phyloP scores from a whole-genome alignment of 2,329 filamentous ascomycete species.

The Meredithiella fracta region DNA sequence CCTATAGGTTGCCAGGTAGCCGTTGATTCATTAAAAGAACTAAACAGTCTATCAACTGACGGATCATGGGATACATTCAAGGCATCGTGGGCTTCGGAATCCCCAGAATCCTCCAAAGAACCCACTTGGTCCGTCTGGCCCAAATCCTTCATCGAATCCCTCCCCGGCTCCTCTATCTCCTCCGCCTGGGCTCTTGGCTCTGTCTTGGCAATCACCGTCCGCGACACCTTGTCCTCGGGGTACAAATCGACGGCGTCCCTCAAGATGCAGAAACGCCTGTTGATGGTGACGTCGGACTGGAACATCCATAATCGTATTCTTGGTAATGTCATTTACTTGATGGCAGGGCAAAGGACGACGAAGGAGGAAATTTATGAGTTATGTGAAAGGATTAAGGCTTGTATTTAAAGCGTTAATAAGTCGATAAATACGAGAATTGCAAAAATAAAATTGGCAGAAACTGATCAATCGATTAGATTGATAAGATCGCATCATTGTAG shows the following conservation, averaged over 20 bases:
- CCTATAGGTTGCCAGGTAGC: slow-evolving; percentile 67
- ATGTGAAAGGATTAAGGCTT: not conserved
- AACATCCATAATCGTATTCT: slow-evolving; percentile 38
- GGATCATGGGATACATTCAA: slow-evolving; percentile 42
- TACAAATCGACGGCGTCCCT: slow-evolving; percentile 32
- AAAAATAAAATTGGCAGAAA: too few species aligned
- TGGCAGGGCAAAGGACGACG: slow-evolving; percentile 34
- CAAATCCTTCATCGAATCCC: slow-evolving; percentile 34
- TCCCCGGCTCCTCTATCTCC: slow-evolving; percentile 42
- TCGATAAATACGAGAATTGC: too few species aligned
- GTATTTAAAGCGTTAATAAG: too few species aligned
- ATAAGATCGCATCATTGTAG: too few species aligned
- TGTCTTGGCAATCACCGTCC: slow-evolving; percentile 49
- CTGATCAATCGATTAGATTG: too few species aligned
- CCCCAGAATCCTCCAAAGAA: not conserved
- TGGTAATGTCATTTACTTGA: slow-evolving; percentile 42
- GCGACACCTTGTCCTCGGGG: slow-evolving; percentile 26
- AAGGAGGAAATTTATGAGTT: slow-evolving; percentile 15
- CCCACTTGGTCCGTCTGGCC: slow-evolving; percentile 56
- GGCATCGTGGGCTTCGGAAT: slow-evolving; percentile 24
- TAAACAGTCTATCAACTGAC: slow-evolving; percentile 39
- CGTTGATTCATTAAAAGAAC: slow-evolving; percentile 43
- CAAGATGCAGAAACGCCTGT: slow-evolving; percentile 26
- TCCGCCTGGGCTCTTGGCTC: slow-evolving; percentile 59
- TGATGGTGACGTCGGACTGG: slow-evolving; percentile 20